Evolutionary conservation across 768 basidiomycete genomes (phyloP), one percentile per base, ranked within the genome.

Genomic region (Candolleomyces eurysporus): DNA sequence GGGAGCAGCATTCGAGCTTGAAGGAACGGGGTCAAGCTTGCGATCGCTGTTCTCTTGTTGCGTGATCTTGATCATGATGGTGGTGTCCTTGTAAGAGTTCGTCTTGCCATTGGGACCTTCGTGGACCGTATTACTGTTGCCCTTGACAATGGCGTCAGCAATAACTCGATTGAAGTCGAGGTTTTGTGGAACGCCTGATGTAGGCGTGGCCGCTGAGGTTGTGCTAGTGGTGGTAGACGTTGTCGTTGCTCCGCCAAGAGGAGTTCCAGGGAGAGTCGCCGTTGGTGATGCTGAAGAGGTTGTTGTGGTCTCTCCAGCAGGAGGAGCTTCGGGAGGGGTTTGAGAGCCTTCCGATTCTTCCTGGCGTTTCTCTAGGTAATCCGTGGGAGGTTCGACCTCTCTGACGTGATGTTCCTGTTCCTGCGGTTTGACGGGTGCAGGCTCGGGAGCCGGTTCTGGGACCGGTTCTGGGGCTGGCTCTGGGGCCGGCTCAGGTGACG

Each of bases 301-400:
- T 26, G 58, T 16, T 26, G 48, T 48, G 58, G 59, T 19, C 40
- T 13, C 40, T 17, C 31, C 59, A 53, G 59, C 46, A 48, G 11
- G 21, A 26, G 26, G 26, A 26, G 26, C 26, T 26, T 26, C 26
- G 26, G 26, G 2, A 26, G 26, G 2, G 4, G 26, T 26, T 26
- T 2, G 26, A 26, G 26, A 26, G 26, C 26, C 26, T 17, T 42
- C 55, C 19, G 60, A 16, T 7, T 31, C 40, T 5, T 42, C 59
- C 49, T 56, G 61, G 22, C 61, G 64, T 30, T 60, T 61, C 50
- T 48, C 61, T 53, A 57, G 60, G 40, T 59, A 36, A 52, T 64
- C 60, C 7, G 57, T 26, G 26, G 26, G 26, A 26, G 26, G 2
- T 26, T 26, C 26, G 26, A 26, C 26, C 26, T 26, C 26, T 26